Percentiles rank a stretch among this genome's conserved stretches.
Conservation (phyloP, 192 early-diverging fungal species). For the Geosiphon pyriformis region DNA sequence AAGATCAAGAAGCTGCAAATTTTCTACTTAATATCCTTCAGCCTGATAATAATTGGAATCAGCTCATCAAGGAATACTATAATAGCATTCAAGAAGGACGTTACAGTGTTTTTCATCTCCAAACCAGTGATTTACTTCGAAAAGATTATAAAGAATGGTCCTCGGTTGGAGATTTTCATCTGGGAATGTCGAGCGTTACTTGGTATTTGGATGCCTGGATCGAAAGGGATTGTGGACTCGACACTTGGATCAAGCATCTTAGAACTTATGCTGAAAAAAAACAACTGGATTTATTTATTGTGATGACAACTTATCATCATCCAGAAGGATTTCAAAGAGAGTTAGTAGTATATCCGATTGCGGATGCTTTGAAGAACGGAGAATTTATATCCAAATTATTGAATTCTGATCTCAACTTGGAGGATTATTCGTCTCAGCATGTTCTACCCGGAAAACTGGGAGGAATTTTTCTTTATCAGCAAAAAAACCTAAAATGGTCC, state of each 20-base stretch:
- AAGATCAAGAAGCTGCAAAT: constrained; percentile 37
- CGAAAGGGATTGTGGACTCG: constrained; percentile 32
- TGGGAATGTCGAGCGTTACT: constrained; percentile 60
- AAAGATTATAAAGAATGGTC: constrained; percentile 77
- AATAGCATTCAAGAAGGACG: constrained; percentile 51
- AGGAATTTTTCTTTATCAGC: constrained; percentile 35
- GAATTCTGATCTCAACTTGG: constrained; percentile 30
- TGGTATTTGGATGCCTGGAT: constrained; percentile 48
- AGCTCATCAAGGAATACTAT: constrained; percentile 32
- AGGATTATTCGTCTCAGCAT: constrained; percentile 20
- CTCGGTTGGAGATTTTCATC: constrained; percentile 27
- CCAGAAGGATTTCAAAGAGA: constrained; percentile 55
- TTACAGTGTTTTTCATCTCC: constrained; percentile 40
- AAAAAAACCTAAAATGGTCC: constrained; percentile 47
- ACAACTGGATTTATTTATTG: constrained; percentile 46
- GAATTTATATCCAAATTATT: constrained; percentile 29
- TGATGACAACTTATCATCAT: constrained; percentile 56
- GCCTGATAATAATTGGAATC: constrained; percentile 2
- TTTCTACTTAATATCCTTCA: constrained; percentile 31
- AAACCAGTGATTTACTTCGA: constrained; percentile 46
- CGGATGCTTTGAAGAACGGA: background rate
- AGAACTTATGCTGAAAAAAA: constrained; percentile 35
- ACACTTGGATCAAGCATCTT: constrained; percentile 25
- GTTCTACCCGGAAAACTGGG: constrained; percentile 12
- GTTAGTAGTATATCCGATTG: constrained; percentile 39